Base-by-base conservation (phyloP, 495 filamentous ascomycete genomes). In the Lepidopterella palustris region DNA sequence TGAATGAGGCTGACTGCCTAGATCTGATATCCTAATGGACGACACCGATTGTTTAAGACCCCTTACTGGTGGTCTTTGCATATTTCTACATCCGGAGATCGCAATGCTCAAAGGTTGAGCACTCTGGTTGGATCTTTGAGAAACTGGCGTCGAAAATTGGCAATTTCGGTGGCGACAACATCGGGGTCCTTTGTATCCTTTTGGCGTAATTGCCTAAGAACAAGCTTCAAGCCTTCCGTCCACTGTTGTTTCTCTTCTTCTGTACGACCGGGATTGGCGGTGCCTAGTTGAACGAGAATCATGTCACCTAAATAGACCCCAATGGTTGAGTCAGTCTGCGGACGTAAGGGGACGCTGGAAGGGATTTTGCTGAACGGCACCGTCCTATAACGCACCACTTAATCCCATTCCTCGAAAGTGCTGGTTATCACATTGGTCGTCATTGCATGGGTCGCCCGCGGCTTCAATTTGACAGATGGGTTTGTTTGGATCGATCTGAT, bases 221-320 rank as follows among this genome's bases (percentile, higher is more conserved):
- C 80, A 59, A 82, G 76, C 62, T 83, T 85, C 49, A 98, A 75
- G 29, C 91, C 92, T 52, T 81, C 77, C 52, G 85, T 82, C 74
- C 90, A 98, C 59, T 77, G 77, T 62, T 80, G 76, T 71, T 82
- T 83, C 64, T 90, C 83, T 72, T 89, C 84, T 60, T 83, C 79
- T 21, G 76, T 82, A 64, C 83, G 84, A 50, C 86, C 85, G 66
- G 91, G 89, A 52, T 79, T 78, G 54, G 84, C 73, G 28, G 84
- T 82, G 60, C 90, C 90, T 68, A 97, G 82, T 60, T 95, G 83
- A 57, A 90, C 78, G 50, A 96, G 84, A 50, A 96, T 87, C 67
- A 86, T 84, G 71, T 93, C 87, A 81, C 95, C 92, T 96, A 77
- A 61, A 71, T 74, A 80, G 76, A 81, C 95, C 92, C 96, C 77